Base-by-base conservation (phyloP, 2,329 filamentous ascomycete species). In the Diaporthe sp. region DNA sequence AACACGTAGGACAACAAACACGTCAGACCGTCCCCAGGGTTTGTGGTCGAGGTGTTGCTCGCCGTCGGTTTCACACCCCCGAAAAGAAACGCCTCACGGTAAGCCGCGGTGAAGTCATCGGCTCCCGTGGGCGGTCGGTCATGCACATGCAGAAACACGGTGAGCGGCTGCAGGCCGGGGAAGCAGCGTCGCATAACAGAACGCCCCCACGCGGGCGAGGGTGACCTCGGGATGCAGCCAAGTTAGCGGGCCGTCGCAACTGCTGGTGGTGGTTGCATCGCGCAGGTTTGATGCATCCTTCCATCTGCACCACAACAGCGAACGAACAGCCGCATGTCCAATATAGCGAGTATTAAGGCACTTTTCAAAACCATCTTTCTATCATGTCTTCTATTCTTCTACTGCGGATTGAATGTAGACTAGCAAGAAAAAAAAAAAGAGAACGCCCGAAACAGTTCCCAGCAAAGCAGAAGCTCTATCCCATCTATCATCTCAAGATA, bases 121-220 rank as follows among this genome's bases (percentile, higher is more conserved):
- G 31, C 22, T n/a, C 12, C 5, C 22, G 46, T 25, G 31, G 4
- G 31, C 31, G 31, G 31, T 31, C 46, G 31, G 62, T 39, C 46
- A 68, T 53, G 65, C 34, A 39, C 42, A 17, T 53, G 65, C 46
- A 68, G 46, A 68, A 68, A 53, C 46, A 68, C 65, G 65, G 65
- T 68, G 65, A 68, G 65, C 10, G 12, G 31, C 46, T 39, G 62
- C 31, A 37, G 62, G n/a, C 60, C n/a, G n/a, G 42, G 58, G 58
- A 25, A 65, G 34, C 58, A n/a, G 37, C n/a, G 39, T 37, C 19
- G 42, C 61, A 65, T 22, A 12, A 34, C 31, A 37, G 46, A 7
- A 13, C 7, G 12, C 12, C 31, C n/a, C 62, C 31, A 53, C 34
- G 46, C 28, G 28, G 22, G 22, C 12, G 60, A 31, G 58, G 37